These are phyloP conservation scores for Phaseolus lunatus DNA, from an alignment of 306 rosid species.

Conservation along the genomic window DNA sequence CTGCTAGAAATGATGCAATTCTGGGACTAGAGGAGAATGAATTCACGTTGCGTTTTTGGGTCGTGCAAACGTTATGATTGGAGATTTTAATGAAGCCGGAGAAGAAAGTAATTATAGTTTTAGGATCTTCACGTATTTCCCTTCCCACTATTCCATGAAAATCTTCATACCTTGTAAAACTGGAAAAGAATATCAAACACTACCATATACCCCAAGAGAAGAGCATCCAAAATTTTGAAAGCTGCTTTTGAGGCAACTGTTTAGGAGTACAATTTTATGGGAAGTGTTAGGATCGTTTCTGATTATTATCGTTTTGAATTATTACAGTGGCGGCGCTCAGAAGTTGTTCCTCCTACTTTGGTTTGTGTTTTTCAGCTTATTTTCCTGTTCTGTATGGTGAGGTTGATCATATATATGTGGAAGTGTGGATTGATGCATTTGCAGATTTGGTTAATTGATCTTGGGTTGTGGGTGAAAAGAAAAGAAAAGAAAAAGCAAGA, in stretches of 20 bases:
- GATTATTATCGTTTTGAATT: conserved; percentile 66
- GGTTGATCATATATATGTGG: conserved; percentile 5
- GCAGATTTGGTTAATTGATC: conserved; percentile 25
- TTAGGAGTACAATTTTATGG: conserved; percentile 22
- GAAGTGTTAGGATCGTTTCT: conserved; percentile 46
- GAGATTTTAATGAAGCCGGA: conserved; percentile 32
- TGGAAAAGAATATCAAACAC: not conserved
- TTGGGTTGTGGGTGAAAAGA: conserved; percentile 42
- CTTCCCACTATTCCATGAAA: not conserved
- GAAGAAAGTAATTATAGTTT: not conserved
- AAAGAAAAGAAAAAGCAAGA: conserved; percentile 45
- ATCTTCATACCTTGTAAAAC: not conserved
- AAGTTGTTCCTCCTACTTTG: conserved; percentile 75
- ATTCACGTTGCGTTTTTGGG: conserved; percentile 38
- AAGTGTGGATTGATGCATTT: conserved; percentile 15
- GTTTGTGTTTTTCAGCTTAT: conserved; percentile 14
- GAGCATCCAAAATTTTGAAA: conserved; percentile 1
- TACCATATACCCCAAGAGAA: no score
- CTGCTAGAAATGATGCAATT: conserved; percentile 22
- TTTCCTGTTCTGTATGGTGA: conserved; percentile 38
- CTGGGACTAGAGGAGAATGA: conserved; percentile 36
- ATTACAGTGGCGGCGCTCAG: conserved; percentile 94
- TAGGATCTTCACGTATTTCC: conserved; percentile 11
- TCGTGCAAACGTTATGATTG: conserved; percentile 44
- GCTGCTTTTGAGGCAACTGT: conserved; percentile 17